A percentile compares a stretch with the other conserved stretches of the same genome.
Evolutionary conservation across 169 alveolate species (phyloP).

Genomic region (Amoebophrya sp.): DNA sequence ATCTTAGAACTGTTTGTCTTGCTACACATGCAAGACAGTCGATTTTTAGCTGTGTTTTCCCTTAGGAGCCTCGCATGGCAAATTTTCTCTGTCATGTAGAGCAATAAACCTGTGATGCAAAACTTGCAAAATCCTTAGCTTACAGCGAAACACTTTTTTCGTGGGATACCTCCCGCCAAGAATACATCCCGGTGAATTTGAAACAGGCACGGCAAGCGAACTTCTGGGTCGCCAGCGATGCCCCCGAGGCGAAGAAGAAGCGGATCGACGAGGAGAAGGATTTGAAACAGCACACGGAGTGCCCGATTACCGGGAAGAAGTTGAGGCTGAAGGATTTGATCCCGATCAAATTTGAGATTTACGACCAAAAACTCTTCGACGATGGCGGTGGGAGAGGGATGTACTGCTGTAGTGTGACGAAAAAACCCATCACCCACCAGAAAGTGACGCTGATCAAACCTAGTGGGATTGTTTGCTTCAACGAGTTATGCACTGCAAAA

Average conservation of each 20-base stretch:
- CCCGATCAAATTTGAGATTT: neutral
- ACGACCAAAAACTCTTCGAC: neutral
- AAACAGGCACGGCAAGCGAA: neutral
- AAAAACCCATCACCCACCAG: neutral
- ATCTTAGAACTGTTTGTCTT: too few species aligned
- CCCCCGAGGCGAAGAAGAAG: neutral
- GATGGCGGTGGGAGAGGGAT: neutral
- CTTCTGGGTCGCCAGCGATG: neutral
- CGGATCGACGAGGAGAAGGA: neutral
- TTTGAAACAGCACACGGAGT: neutral
- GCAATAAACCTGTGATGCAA: too few species aligned
- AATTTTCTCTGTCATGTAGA: too few species aligned
- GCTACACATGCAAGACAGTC: too few species aligned
- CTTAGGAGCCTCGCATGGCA: too few species aligned
- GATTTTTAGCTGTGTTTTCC: too few species aligned
- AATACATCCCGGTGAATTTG: neutral
- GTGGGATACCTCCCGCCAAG: neutral
- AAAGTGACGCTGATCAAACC: neutral
- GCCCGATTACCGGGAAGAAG: neutral
- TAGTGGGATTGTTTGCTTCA: too few species aligned
- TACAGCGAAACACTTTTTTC: too few species aligned
- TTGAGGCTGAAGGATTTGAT: neutral
- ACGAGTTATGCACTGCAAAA: too few species aligned
- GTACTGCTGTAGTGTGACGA: neutral
- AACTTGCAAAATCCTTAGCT: too few species aligned